Conservation (phyloP, 2,329 filamentous ascomycete genomes). For the Aaosphaeria pasadenensis region DNA sequence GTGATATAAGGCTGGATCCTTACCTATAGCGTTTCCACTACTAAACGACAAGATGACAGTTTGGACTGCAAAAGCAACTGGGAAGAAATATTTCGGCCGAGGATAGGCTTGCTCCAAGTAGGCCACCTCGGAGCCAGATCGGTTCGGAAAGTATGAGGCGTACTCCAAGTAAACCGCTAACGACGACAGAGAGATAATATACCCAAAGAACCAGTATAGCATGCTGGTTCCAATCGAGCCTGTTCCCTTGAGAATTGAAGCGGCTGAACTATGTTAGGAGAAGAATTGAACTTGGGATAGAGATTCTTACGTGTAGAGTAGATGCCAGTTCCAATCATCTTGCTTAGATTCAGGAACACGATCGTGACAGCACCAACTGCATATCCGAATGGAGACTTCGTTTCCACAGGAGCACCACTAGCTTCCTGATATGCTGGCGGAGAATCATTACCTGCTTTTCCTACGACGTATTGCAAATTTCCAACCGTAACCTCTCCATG, state of each 20-base stretch:
- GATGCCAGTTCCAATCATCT: conserved; percentile 64
- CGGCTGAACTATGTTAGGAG: conserved; percentile 41
- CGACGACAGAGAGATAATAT: conserved; percentile 55
- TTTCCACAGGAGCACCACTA: conserved; percentile 60
- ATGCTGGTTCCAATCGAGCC: conserved; percentile 62
- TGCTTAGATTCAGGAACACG: conserved; percentile 59
- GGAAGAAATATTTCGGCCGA: conserved; percentile 62
- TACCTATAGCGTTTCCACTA: conserved; percentile 61
- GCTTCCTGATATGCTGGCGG: conserved; percentile 58
- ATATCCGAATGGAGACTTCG: conserved; percentile 58
- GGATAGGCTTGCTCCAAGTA: conserved; percentile 68
- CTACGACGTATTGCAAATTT: conserved; percentile 42
- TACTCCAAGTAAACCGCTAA: conserved; percentile 63
- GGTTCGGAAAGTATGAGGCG: conserved; percentile 63
- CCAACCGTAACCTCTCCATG: conserved; percentile 32
- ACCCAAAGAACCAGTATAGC: conserved; percentile 64
- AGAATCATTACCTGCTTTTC: conserved; percentile 49
- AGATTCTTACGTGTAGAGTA: conserved; percentile 59
- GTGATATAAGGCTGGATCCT: conserved; percentile 1
- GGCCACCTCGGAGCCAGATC: conserved; percentile 64
- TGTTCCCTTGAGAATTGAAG: conserved; percentile 56
- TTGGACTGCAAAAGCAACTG: conserved; percentile 63
- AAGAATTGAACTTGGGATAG: not conserved
- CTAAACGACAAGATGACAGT: conserved; percentile 63
- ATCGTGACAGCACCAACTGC: conserved; percentile 56